phyloP scores from a whole-genome alignment of 495 filamentous ascomycete genomes.

The Pseudomonodictys pantanalensis region DNA sequence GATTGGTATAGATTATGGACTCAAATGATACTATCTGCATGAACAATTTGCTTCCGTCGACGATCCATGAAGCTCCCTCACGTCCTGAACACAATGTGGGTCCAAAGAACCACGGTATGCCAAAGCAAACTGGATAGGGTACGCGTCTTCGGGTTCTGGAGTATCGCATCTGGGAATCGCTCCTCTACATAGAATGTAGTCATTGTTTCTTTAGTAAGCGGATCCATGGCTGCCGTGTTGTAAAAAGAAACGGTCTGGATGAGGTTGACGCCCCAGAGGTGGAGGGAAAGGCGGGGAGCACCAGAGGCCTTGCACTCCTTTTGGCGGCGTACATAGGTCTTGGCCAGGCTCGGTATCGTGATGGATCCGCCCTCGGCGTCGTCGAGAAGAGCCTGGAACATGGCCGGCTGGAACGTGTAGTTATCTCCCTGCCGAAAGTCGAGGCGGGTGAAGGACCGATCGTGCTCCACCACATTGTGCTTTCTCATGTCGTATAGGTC shows the following conservation, averaged over 20 bases:
- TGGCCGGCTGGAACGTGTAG: conserved; percentile 41
- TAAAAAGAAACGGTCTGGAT: conserved; percentile 14
- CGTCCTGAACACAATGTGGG: conserved; percentile 13
- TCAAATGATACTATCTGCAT: conserved; percentile 16
- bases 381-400: conserved; percentile 38
- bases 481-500: conserved; percentile 38
- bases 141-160: conserved; percentile 9
- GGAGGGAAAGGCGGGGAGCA: conserved; percentile 9
- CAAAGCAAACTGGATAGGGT: conserved; percentile 12
- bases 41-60: conserved; percentile 10
- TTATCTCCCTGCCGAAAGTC: conserved; percentile 42
- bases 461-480: conserved; percentile 45
- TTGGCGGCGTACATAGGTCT: conserved; percentile 35
- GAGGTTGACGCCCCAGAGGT: conserved; percentile 14
- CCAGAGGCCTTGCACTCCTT: conserved; percentile 37
- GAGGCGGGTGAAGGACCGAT: conserved; percentile 41
- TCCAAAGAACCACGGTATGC: conserved; percentile 17
- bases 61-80: conserved; percentile 10
- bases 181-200: conserved; percentile 17
- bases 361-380: conserved; percentile 38
- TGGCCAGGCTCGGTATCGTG: conserved; percentile 35
- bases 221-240: conserved; percentile 6
- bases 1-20: conserved; percentile 10
- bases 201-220: conserved; percentile 17
- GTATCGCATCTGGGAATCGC: conserved; percentile 16